These are phyloP conservation scores for Aurantiochytrium sp. DNA, from an alignment of 108 stramenopile genomes.

Conservation along the genomic window DNA sequence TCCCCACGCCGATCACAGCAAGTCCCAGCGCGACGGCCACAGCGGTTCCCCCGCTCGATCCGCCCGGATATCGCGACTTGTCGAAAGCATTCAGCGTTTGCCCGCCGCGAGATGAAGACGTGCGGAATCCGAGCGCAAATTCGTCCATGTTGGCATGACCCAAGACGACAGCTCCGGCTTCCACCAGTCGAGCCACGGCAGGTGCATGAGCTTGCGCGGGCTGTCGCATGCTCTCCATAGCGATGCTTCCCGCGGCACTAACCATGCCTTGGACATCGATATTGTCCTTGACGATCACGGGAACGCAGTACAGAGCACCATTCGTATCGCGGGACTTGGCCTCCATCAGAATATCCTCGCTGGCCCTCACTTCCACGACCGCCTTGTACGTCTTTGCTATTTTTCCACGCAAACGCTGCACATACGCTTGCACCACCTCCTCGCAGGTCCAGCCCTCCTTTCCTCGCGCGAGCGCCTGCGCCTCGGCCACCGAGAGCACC, in stretches of 20 bases:
- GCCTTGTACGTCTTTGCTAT: neutral
- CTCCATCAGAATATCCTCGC: neutral
- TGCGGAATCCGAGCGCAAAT: neutral
- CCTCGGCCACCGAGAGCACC: neutral
- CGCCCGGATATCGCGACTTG: neutral
- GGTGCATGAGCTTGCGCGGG: neutral
- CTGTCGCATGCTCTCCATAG: neutral
- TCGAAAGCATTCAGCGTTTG: constrained; percentile 11
- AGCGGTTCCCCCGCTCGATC: neutral
- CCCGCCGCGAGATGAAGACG: neutral
- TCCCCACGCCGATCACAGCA: neutral
- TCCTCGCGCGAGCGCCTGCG: neutral
- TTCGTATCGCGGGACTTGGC: neutral
- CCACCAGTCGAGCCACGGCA: neutral
- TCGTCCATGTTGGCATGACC: constrained; percentile 5
- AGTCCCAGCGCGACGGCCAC: neutral
- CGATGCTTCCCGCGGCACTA: neutral
- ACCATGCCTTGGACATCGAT: neutral
- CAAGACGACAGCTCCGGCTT: neutral
- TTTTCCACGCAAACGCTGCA: neutral
- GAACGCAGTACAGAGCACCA: neutral
- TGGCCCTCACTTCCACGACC: neutral
- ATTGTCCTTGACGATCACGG: neutral
- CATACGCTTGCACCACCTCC: neutral
- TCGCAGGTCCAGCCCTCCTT: neutral